Evolutionary conservation across 176 grass and related monocot genomes (phyloP), one percentile per base, ranked within the genome.

Genomic region (Zizania latifolia): DNA sequence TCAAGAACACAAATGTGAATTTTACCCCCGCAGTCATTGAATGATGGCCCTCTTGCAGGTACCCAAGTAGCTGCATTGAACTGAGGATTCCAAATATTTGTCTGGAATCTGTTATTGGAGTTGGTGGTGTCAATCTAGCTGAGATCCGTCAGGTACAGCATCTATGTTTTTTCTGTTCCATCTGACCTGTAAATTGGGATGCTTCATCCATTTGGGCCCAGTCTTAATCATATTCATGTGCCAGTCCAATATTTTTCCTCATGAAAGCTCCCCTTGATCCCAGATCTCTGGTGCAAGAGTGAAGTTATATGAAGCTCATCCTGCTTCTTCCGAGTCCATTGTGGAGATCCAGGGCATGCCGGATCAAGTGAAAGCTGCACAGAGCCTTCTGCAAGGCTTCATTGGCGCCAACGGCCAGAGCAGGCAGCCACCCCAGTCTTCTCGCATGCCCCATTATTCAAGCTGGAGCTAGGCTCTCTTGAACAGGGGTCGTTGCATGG

Each of bases 111-210:
- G 67, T 91, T 43, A 39, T 75, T 48, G 91, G 95, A 82, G 78
- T 53, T 74, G 91, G 86, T 62, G 89, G 84, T 55, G 68, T 51
- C 79, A 92, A 88, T 81, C 77, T 98, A 75, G 78, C 78, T 43
- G 84, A 94, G 86, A 90, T 90, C 39, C 76, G 84, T 60, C 89
- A 94, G 91, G 89, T 94, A 89, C 70, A 81, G 27, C 67, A 58
- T 62, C 55, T 82, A 22, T 39, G n/a, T n/a, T n/a, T n/a, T n/a
- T n/a, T n/a, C n/a, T n/a, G n/a, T n/a, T n/a, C n/a, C n/a, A n/a
- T n/a, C n/a, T n/a, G n/a, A n/a, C n/a, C n/a, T n/a, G n/a, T n/a
- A n/a, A n/a, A n/a, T n/a, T n/a, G n/a, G n/a, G 66, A 27, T 12
- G 24, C 14, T 17, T 78, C 44, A 23, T 63, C 54, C 34, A 74